These are phyloP conservation scores for Coniochaeta sp. DNA, from an alignment of 2,329 filamentous ascomycete species.

Conservation along the genomic window DNA sequence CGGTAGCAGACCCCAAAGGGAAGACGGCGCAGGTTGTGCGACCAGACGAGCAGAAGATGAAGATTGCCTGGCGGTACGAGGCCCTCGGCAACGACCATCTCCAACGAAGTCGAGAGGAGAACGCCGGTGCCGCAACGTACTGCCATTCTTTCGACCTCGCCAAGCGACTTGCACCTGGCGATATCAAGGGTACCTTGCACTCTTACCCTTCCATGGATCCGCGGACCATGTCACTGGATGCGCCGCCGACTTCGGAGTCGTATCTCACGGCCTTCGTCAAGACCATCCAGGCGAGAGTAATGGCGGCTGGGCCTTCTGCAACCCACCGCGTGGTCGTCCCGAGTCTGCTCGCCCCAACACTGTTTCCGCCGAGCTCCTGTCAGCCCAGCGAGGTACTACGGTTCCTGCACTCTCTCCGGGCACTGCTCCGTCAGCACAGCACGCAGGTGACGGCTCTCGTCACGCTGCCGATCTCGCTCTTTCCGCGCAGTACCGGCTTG, in stretches of 20 bases:
- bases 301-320: conserved; percentile 47
- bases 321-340: conserved; percentile 84
- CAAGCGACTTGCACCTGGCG: conserved; percentile 48
- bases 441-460: conserved; percentile 63
- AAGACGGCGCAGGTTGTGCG: conserved; percentile 29
- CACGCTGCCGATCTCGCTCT: conserved; percentile 73
- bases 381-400: conserved; percentile 68
- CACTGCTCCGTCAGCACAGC: conserved; percentile 62
- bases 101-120: conserved; percentile 11
- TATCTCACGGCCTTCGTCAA: conserved; percentile 59
- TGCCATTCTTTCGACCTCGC: conserved; percentile 69
- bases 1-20: conserved; percentile 32
- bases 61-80: conserved; percentile 98
- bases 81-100: conserved; percentile 50
- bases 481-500: conserved; percentile 67
- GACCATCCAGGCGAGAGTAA: conserved; percentile 47
- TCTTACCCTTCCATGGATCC: conserved; percentile 44
- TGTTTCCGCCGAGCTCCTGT: conserved; percentile 65
- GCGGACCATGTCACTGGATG: conserved; percentile 12
- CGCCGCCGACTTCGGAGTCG: conserved; percentile 24
- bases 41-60: conserved; percentile 70
- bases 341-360: conserved; percentile 73
- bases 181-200: conserved; percentile 41
- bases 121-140: conserved; percentile 35
- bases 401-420: conserved; percentile 73